Evolutionary conservation across 2,329 filamentous ascomycete genomes (phyloP), one percentile per base, ranked within the genome.

Genomic region (Phialocephala subalpina): DNA sequence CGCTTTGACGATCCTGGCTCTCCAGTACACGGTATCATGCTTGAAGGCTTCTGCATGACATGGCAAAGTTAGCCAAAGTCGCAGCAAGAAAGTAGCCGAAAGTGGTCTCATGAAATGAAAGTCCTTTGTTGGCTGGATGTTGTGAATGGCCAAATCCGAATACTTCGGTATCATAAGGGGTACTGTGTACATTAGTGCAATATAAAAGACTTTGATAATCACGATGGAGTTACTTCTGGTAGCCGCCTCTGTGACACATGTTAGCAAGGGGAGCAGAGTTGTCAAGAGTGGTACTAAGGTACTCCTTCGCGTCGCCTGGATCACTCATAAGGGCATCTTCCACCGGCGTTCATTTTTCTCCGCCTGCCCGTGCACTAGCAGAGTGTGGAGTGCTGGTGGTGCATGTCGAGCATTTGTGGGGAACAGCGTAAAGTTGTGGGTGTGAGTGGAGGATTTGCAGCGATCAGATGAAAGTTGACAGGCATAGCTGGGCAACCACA

Each of bases 41-140:
- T 42, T 58, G 60, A 16, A 35, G 47, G 63, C 55, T 62, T 58
- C 69, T 68, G 69, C 69, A 69, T 69, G 62, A 63, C 67, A 69
- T 65, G 65, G 49, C 60, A 65, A 67, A 60, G 62, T 55, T 40
- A 22, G 33, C 62, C 42, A 36, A 57, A 38, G n/a, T n/a, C 25
- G 20, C 45, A 49, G 20, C 45, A 49, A 20, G 20, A 49, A 27
- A 14, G 22, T 49, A 20, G n/a, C 45, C 45, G 45, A 49, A 35
- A 56, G 49, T 49, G 62, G 62, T 60, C 36, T 47, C 62, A 60
- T 64, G 53, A 58, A 42, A 63, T n/a, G 49, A 20, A 57, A n/a
- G 58, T 49, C 20, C 45, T 49, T 49, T 56, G 58, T 60, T 55
- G 53, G 29, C 57, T 42, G 42, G 38, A 58, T 63, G 53, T 63